These are phyloP conservation scores for Candida suzukii DNA, from an alignment of 805 yeast genomes.

Conservation along the genomic window DNA sequence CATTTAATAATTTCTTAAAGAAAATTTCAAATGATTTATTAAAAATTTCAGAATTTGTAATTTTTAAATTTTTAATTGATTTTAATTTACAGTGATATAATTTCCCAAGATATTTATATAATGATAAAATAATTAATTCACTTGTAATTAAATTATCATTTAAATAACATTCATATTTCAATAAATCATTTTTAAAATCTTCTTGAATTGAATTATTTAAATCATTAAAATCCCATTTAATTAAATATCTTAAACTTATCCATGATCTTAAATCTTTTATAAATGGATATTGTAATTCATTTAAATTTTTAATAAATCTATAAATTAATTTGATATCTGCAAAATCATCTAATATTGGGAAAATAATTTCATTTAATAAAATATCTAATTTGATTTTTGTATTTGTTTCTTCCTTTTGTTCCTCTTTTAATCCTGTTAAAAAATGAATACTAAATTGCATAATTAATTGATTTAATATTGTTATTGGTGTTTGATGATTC, in stretches of 20 bases:
- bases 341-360: not conserved
- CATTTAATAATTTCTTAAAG: not conserved
- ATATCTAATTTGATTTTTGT: not conserved
- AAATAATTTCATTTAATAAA: not conserved
- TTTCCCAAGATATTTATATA: slow-evolving; percentile 7
- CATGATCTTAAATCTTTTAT: slow-evolving; percentile 7
- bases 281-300: not conserved
- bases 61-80: not conserved
- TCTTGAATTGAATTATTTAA: not conserved
- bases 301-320: slow-evolving; percentile 7
- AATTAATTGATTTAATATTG: slow-evolving; percentile 7
- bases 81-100: slow-evolving; percentile 6
- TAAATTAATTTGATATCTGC: slow-evolving; percentile 4
- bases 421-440: slow-evolving; percentile 1
- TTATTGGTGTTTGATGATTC: slow-evolving; percentile 5
- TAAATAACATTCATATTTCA: not conserved
- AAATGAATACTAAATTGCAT: slow-evolving; percentile 4
- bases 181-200: not conserved
- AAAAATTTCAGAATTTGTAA: not conserved
- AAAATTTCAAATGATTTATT: not conserved
- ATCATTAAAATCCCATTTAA: slow-evolving; percentile 5
- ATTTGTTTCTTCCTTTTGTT: not conserved
- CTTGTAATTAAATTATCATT: not conserved
- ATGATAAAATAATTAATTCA: slow-evolving; percentile 2
- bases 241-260: slow-evolving; percentile 10